A percentile compares a stretch with the other conserved stretches of the same genome.
These are phyloP conservation scores for Dianthus caryophyllus DNA, from an alignment of 148 eudicot species.

Conservation along the genomic window DNA sequence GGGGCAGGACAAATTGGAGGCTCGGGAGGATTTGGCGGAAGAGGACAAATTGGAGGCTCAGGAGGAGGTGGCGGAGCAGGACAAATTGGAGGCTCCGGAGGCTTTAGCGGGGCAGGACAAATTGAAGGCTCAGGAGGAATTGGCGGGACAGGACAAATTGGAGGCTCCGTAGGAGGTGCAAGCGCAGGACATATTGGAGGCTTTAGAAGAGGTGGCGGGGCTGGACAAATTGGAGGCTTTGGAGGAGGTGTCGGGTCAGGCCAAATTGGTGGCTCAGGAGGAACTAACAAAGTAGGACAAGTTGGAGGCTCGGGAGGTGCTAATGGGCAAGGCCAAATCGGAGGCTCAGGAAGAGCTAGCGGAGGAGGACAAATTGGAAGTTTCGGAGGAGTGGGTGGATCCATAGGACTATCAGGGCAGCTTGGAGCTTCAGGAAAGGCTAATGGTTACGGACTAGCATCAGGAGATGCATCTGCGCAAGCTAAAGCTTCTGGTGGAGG, in stretches of 20 bases:
- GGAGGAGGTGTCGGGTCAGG: too few species aligned
- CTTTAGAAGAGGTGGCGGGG: background rate
- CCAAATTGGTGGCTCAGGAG: background rate
- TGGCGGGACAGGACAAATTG: background rate
- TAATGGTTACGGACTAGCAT: too few species aligned
- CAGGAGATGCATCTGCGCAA: too few species aligned
- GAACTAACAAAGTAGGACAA: background rate
- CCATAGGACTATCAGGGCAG: too few species aligned
- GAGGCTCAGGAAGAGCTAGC: background rate
- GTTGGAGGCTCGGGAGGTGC: background rate
- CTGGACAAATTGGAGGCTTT: background rate
- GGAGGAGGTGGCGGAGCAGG: background rate
- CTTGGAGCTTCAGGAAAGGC: too few species aligned
- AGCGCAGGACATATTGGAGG: background rate
- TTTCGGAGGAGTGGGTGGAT: too few species aligned
- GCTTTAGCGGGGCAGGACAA: background rate
- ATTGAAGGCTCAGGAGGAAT: background rate
- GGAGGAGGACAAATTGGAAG: background rate
- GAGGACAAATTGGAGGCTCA: background rate
- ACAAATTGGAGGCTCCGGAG: background rate
- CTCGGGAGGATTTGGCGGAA: background rate
- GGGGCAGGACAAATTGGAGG: background rate
- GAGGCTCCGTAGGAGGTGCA: too few species aligned
- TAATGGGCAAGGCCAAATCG: too few species aligned
- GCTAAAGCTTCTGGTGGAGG: too few species aligned